phyloP scores from a whole-genome alignment of 2,329 filamentous ascomycete genomes.

The Phoma sp. region DNA sequence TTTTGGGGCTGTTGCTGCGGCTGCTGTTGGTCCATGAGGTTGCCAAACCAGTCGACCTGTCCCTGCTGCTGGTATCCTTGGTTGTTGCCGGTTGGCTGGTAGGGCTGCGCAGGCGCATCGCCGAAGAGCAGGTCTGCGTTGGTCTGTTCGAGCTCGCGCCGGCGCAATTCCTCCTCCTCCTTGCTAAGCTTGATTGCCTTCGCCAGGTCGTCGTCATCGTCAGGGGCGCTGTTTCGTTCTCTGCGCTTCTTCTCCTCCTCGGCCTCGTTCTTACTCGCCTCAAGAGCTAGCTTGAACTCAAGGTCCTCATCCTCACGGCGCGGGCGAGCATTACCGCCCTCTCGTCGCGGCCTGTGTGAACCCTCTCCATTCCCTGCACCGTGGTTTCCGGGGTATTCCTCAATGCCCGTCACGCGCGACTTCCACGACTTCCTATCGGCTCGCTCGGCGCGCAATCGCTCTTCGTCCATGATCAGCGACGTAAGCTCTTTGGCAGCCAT shows the following conservation, averaged over 20 bases:
- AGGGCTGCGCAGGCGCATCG: slow-evolving; percentile 69
- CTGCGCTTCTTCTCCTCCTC: slow-evolving; percentile 86
- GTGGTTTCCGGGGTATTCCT: slow-evolving; percentile 70
- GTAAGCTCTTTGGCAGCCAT: slow-evolving; percentile 96
- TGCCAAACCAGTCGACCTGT: slow-evolving; percentile 96
- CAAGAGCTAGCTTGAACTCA: slow-evolving; percentile 88
- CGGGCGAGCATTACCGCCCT: slow-evolving; percentile 41
- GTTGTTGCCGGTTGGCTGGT: slow-evolving; percentile 88
- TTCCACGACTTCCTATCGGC: slow-evolving; percentile 96
- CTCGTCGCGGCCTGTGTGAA: slow-evolving; percentile 49
- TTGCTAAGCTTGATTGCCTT: slow-evolving; percentile 96
- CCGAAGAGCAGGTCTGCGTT: slow-evolving; percentile 91
- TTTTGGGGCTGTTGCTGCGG: slow-evolving; percentile 65
- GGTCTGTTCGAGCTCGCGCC: slow-evolving; percentile 83
- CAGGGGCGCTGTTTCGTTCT: slow-evolving; percentile 57
- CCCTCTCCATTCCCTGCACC: slow-evolving; percentile 48
- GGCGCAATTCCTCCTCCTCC: slow-evolving; percentile 88
- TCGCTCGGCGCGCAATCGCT: slow-evolving; percentile 86
- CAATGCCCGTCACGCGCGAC: slow-evolving; percentile 90
- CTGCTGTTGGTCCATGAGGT: slow-evolving; percentile 78
- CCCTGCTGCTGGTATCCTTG: slow-evolving; percentile 97
- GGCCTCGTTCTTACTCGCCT: slow-evolving; percentile 93
- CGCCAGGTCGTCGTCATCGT: slow-evolving; percentile 80
- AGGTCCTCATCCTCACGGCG: slow-evolving; percentile 77
- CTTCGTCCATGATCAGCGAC: slow-evolving; percentile 89